Conservation (phyloP, 1,284 basidiomycete species). For the Sanghuangporus weigelae region DNA sequence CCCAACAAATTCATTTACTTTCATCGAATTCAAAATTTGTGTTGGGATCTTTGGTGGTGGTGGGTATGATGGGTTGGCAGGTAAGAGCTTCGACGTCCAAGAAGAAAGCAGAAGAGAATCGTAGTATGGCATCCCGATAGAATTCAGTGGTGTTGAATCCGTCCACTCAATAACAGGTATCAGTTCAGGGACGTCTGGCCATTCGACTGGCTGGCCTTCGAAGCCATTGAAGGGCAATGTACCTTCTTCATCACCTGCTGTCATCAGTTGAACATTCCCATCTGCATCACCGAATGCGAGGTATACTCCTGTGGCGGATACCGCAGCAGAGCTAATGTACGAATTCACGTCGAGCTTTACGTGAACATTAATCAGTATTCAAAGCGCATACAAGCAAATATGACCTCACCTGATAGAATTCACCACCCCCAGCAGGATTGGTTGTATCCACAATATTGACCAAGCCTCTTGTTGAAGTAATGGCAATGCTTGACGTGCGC, state of each 20-base stretch:
- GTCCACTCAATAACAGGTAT: slow-evolving; percentile 77
- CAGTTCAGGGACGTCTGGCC: slow-evolving; percentile 73
- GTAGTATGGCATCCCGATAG: slow-evolving; percentile 90
- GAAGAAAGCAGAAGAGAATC: slow-evolving; percentile 74
- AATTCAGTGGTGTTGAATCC: slow-evolving; percentile 81
- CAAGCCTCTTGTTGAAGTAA: slow-evolving; percentile 82
- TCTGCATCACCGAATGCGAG: slow-evolving; percentile 91
- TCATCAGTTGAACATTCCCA: slow-evolving; percentile 82
- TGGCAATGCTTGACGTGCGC: slow-evolving; percentile 70
- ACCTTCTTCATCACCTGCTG: slow-evolving; percentile 65
- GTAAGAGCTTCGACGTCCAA: slow-evolving; percentile 56
- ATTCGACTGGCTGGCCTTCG: slow-evolving; percentile 77
- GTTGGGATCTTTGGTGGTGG: slow-evolving; percentile 76
- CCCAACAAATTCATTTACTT: slow-evolving; percentile 82
- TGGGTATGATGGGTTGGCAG: slow-evolving; percentile 43
- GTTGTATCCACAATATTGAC: slow-evolving; percentile 87
- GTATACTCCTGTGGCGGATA: slow-evolving; percentile 86
- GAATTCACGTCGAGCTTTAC: slow-evolving; percentile 60
- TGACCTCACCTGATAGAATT: slow-evolving; percentile 67
- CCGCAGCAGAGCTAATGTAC: slow-evolving; percentile 76
- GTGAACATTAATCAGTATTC: slow-evolving; percentile 14
- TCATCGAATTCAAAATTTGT: slow-evolving; percentile 74
- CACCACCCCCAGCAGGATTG: slow-evolving; percentile 59
- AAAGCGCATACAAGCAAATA: background rate
- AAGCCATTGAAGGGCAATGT: slow-evolving; percentile 82